Base-by-base conservation (phyloP, 306 rosid genomes). In the Vigna mungo region DNA sequence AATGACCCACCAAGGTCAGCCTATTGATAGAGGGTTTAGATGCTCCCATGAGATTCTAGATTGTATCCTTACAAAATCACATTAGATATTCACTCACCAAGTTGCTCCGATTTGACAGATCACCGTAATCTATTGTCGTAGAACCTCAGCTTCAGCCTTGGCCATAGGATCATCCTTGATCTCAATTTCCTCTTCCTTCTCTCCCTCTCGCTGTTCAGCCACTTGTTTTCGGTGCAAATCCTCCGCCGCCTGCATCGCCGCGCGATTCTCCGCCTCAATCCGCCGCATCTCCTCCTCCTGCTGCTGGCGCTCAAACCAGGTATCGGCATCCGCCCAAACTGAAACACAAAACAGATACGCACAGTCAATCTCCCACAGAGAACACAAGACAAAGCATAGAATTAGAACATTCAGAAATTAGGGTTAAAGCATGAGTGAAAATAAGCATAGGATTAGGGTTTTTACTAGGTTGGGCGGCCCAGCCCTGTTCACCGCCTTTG, bases 271-370 rank as follows among this genome's bases (percentile, higher is more conserved):
- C 0, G 96, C 87, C 82, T 92, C 97, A 48, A 92, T 72, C 0
- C 88, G 86, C 44, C 87, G 96, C 97, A 95, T 92, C 59, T 95
- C 97, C 86, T 95, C 98, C 80, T 95, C 98, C 74, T 92, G 98
- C 72, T 92, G 98, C 86, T 95, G 98, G 32, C 97, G 74, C 86
- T 92, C 97, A 85, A 95, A 95, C 97, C 97, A 95, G 0, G 98
- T 95, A 88, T 95, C 98, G 18, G 98, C 98, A 82, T 95, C 98
- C 72, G 97, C 98, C 98, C 98, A 95, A 79, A 95, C 98, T 94
- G 75, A 21, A 70, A 8, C 66, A 27, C 18, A 59, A 9, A 53
- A 1, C 55, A 61, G 23, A 56, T 20, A 61, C 2, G 1, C 63
- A 25, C 18, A 36, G 61, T 81, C 56, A 78, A 58, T 25, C 9